phyloP scores from a whole-genome alignment of 768 basidiomycete species.

The Leccinum longicurvipes region DNA sequence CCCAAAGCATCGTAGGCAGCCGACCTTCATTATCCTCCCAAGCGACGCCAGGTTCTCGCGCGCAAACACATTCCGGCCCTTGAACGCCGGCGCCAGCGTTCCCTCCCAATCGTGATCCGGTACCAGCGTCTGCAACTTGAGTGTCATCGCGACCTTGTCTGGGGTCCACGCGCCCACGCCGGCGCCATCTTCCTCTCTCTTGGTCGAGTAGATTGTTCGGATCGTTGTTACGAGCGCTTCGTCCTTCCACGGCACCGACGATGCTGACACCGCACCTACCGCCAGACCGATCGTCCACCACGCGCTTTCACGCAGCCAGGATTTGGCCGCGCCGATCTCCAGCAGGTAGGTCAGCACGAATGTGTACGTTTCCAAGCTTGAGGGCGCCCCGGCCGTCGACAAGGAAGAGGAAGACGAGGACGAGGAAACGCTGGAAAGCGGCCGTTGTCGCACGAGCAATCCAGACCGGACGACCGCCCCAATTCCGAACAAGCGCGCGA shows the following conservation, averaged over 20 bases:
- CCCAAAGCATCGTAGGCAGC: no score
- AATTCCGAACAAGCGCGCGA: slow-evolving; percentile 90
- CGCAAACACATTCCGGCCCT: slow-evolving; percentile 64
- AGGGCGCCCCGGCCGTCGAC: slow-evolving; percentile 38
- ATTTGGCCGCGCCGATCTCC: slow-evolving; percentile 74
- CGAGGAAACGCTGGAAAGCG: slow-evolving; percentile 54
- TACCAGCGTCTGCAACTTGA: slow-evolving; percentile 62
- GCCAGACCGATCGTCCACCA: slow-evolving; percentile 79
- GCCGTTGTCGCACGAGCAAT: slow-evolving; percentile 61
- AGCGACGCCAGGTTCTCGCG: slow-evolving; percentile 69
- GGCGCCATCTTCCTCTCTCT: slow-evolving; percentile 2
- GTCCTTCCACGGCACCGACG: slow-evolving; percentile 67
- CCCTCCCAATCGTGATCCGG: slow-evolving; percentile 67
- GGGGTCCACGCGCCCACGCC: slow-evolving; percentile 60
- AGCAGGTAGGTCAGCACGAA: slow-evolving; percentile 59
- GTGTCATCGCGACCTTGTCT: slow-evolving; percentile 80
- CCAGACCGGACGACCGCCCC: slow-evolving; percentile 83
- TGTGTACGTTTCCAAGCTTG: slow-evolving; percentile 56
- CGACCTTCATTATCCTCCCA: slow-evolving; percentile 77
- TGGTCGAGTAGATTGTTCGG: slow-evolving; percentile 44
- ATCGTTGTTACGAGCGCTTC: slow-evolving; percentile 54
- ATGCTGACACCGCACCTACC: slow-evolving; percentile 54
- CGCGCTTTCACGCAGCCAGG: slow-evolving; percentile 87
- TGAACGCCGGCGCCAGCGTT: slow-evolving; percentile 70
- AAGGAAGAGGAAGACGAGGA: slow-evolving; percentile 33